Base-by-base conservation (phyloP, 345 rosid genomes). In the Eucalyptus sp. region DNA sequence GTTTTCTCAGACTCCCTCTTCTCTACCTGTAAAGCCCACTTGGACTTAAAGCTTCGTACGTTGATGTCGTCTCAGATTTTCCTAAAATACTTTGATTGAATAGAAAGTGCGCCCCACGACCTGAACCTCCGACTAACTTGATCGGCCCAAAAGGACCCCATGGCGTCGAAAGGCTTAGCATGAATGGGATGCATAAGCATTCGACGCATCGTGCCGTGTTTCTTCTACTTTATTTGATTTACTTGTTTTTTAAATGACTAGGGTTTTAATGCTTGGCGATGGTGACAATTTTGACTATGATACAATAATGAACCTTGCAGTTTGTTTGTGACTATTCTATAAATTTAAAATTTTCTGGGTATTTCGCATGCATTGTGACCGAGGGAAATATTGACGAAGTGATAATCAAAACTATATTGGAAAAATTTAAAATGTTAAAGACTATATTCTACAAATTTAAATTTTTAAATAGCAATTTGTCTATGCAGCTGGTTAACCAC, bases 401-500 rank as follows among this genome's bases (percentile, higher is more conserved):
- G 24, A 68, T 68, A 68, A 31, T 31, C 80, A 68, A 16, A 33
- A 68, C 43, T 31, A 68, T 68, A 68, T 68, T 68, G 43, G 43
- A 31, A 31, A 68, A 68, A 8, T n/a, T 8, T 3, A 0, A 68
- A 68, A 68, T 16, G 43, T 68, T 68, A 3, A 66, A 31, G 43
- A 33, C 44, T 68, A 3, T 68, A 17, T 68, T 16, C 43, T 33
- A 68, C 80, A 31, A 68, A 16, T 8, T 16, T 68, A 68, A 31
- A 68, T 31, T 68, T 31, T 68, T 8, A 68, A 33, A 33, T 68
- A 68, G 24, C 43, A 68, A 68, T 41, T 48, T 71, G 37, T 27
- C 80, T 10, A 43, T 87, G 76, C 88, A 89, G 91, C 56, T 90
- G 88, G 46, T 90, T 13, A 90, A 83, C 64, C 91, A 90, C 64